Conservation (phyloP, 495 filamentous ascomycete genomes). For the Talaromyces ruber region DNA sequence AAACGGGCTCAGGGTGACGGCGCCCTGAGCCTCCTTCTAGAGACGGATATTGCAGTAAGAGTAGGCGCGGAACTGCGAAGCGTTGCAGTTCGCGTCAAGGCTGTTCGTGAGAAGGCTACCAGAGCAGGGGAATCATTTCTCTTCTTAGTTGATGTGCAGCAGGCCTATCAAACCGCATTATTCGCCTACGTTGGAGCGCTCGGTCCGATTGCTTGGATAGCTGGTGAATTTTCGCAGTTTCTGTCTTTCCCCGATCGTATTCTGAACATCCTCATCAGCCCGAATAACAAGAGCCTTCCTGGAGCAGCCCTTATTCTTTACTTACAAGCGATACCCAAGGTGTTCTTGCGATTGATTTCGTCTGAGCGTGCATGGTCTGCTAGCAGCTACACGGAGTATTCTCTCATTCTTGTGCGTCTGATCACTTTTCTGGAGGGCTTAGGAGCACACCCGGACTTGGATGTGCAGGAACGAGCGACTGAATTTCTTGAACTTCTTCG, state of each 20-base stretch:
- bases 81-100: slow-evolving; percentile 83
- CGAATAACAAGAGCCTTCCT: slow-evolving; percentile 49
- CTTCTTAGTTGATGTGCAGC: slow-evolving; percentile 36
- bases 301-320: slow-evolving; percentile 61
- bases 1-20: slow-evolving; percentile 13
- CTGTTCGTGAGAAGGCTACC: slow-evolving; percentile 65
- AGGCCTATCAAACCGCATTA: slow-evolving; percentile 35
- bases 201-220: slow-evolving; percentile 68
- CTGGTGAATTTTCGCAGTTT: slow-evolving; percentile 72
- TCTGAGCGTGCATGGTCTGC: slow-evolving; percentile 49
- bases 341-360: slow-evolving; percentile 60
- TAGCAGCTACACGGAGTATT: slow-evolving; percentile 57
- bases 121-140: slow-evolving; percentile 74
- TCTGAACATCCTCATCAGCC: slow-evolving; percentile 64
- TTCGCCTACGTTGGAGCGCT: slow-evolving; percentile 53
- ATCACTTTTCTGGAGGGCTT: slow-evolving; percentile 71
- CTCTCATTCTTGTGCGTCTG: slow-evolving; percentile 70
- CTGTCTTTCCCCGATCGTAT: slow-evolving; percentile 57
- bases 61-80: slow-evolving; percentile 84
- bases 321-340: slow-evolving; percentile 80
- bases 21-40: slow-evolving; percentile 6
- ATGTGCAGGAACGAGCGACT: slow-evolving; percentile 93
- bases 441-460: slow-evolving; percentile 71
- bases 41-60: slow-evolving; percentile 44
- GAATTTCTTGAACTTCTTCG: slow-evolving; percentile 86